These are phyloP conservation scores for Tetratostichococcus sp. DNA, from an alignment of 139 green algal genomes.

Conservation along the genomic window DNA sequence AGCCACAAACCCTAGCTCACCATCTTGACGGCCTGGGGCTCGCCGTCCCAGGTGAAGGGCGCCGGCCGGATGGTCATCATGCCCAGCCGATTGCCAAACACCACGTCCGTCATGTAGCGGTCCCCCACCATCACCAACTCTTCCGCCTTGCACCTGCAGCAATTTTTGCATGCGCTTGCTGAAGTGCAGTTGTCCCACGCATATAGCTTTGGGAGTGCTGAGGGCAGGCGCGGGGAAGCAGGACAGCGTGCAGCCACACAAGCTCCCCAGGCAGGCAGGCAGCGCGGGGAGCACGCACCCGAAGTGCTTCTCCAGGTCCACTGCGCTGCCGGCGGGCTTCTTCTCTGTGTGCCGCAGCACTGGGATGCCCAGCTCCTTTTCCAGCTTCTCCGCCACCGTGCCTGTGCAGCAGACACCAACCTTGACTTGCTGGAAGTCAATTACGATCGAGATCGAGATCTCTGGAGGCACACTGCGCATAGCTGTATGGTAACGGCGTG, in stretches of 20 bases:
- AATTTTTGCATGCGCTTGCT: no score
- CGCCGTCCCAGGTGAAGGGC: constrained; percentile 60
- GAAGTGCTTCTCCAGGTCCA: constrained; percentile 67
- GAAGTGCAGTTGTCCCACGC: not conserved
- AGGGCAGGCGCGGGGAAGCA: no score
- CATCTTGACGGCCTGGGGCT: constrained; percentile 58
- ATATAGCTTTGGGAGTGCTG: no score
- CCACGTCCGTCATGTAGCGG: constrained; percentile 85
- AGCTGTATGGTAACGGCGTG: no score
- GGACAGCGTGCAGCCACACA: no score
- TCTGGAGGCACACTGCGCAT: no score
- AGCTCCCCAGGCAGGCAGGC: not conserved
- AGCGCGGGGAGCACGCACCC: constrained; percentile 21
- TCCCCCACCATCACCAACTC: constrained; percentile 83
- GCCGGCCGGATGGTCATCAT: constrained; percentile 78
- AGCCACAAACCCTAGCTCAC: constrained; percentile 19
- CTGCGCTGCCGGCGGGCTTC: constrained; percentile 71
- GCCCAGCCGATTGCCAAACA: constrained; percentile 82
- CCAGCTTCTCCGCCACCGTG: constrained; percentile 67
- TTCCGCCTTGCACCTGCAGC: constrained; percentile 54
- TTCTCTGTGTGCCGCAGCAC: constrained; percentile 83
- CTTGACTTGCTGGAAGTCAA: no score
- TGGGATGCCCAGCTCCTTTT: constrained; percentile 65
- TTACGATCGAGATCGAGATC: no score
- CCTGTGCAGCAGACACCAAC: constrained; percentile 35